Conservation (phyloP, 2,329 filamentous ascomycete genomes). For the Phaeosphaeriaceae sp. region DNA sequence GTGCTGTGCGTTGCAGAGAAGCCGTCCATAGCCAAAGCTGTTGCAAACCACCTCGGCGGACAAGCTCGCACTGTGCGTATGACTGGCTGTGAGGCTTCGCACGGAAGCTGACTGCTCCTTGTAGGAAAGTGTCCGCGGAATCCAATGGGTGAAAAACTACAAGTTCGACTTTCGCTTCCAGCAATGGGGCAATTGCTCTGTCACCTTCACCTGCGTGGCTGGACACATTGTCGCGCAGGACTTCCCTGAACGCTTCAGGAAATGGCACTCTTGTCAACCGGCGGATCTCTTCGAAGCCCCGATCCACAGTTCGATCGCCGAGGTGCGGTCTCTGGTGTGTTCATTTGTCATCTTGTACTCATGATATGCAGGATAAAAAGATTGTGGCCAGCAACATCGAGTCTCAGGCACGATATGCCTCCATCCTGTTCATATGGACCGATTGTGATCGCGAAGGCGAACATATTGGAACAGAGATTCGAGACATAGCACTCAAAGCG, state of each 20-base stretch:
- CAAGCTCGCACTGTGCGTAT: constrained; percentile 70
- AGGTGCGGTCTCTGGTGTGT: constrained; percentile 55
- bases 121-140: constrained; percentile 71
- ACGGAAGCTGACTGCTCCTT: constrained; percentile 14
- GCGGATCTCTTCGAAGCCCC: constrained; percentile 81
- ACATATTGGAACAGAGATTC: constrained; percentile 92
- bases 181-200: constrained; percentile 79
- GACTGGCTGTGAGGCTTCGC: background rate
- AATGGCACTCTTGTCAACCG: constrained; percentile 83
- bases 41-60: constrained; percentile 87
- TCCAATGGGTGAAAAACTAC: constrained; percentile 91
- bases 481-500: constrained; percentile 75
- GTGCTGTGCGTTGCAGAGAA: constrained; percentile 85
- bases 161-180: constrained; percentile 89
- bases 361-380: constrained; percentile 70
- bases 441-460: constrained; percentile 98
- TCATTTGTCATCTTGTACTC: constrained; percentile 9
- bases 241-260: constrained; percentile 75
- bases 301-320: constrained; percentile 71
- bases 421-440: constrained; percentile 92
- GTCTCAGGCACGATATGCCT: constrained; percentile 74
- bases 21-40: constrained; percentile 93
- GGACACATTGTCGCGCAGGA: constrained; percentile 86
- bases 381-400: constrained; percentile 85
- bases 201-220: constrained; percentile 92